Evolutionary conservation across 257 asterid species (phyloP).

Genomic region (Perilla frutescens): DNA sequence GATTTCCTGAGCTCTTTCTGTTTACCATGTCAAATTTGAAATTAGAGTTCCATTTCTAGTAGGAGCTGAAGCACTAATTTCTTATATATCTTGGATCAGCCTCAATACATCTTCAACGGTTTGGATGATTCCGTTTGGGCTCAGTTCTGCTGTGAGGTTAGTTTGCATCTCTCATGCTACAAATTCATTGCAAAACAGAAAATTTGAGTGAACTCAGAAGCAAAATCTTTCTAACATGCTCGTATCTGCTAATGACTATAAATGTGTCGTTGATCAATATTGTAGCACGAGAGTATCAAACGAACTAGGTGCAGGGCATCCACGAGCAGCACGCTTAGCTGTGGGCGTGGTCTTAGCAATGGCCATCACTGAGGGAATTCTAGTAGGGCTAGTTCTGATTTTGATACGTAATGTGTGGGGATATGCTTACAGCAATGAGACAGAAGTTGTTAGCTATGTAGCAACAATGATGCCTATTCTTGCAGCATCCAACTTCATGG

Average conservation of each 20-base stretch:
- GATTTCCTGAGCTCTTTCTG: neutral
- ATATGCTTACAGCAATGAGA: constrained; percentile 73
- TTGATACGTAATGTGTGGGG: constrained; percentile 67
- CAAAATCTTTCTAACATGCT: neutral
- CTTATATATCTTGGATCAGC: constrained; percentile 41
- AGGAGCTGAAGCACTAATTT: no score
- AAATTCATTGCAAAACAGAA: neutral
- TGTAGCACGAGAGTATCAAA: constrained; percentile 86
- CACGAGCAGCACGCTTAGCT: constrained; percentile 68
- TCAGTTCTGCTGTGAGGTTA: constrained; percentile 84
- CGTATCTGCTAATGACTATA: no score
- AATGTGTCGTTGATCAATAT: no score
- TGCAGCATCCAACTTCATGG: constrained; percentile 74
- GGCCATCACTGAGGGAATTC: constrained; percentile 56
- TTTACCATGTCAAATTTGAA: neutral
- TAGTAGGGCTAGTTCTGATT: constrained; percentile 53
- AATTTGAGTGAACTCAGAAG: no score
- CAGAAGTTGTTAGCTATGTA: constrained; percentile 63
- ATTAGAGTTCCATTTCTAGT: neutral
- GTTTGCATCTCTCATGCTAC: neutral
- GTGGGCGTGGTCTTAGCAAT: constrained; percentile 54
- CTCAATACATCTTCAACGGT: constrained; percentile 72
- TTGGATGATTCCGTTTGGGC: constrained; percentile 92
- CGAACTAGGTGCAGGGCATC: constrained; percentile 77
- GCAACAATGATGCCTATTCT: constrained; percentile 77